Evolutionary conservation across 352 stramenopile species (phyloP).

Genomic region (Plasmopara viticola): DNA sequence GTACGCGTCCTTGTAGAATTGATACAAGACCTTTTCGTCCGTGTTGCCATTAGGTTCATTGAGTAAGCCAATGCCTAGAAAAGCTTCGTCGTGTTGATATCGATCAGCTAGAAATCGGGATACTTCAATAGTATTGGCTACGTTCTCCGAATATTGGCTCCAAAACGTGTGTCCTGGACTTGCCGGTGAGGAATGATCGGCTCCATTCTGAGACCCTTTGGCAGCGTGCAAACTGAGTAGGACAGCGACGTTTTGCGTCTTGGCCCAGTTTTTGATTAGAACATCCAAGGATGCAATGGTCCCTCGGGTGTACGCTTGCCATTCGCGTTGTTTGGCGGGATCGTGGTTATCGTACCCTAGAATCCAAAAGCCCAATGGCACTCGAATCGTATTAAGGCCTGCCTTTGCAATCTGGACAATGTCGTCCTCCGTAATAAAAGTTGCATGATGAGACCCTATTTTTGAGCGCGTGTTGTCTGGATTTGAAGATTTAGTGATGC

Average conservation of each 20-base stretch:
- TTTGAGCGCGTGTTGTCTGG: slow-evolving; percentile 30
- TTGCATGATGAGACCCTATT: slow-evolving; percentile 45
- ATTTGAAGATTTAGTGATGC: slow-evolving; percentile 42
- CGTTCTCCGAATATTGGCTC: slow-evolving; percentile 56
- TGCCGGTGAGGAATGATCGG: slow-evolving; percentile 33
- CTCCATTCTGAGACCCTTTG: slow-evolving; percentile 53
- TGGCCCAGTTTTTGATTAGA: slow-evolving; percentile 40
- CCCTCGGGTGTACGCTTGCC: slow-evolving; percentile 30
- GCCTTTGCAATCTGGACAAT: slow-evolving; percentile 39
- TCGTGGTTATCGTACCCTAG: slow-evolving; percentile 34
- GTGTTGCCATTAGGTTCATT: slow-evolving; percentile 60
- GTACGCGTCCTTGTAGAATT: slow-evolving; percentile 77
- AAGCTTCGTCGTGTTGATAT: slow-evolving; percentile 59
- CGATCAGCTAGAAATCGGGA: slow-evolving; percentile 48
- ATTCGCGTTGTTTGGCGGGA: slow-evolving; percentile 27
- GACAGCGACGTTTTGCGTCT: slow-evolving; percentile 47
- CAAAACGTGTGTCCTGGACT: slow-evolving; percentile 38
- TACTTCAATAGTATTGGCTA: slow-evolving; percentile 46
- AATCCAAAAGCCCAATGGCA: slow-evolving; percentile 61
- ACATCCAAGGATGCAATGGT: slow-evolving; percentile 40
- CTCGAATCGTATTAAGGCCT: slow-evolving; percentile 51
- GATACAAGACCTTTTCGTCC: slow-evolving; percentile 40
- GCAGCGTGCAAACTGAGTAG: slow-evolving; percentile 44
- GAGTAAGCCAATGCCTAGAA: slow-evolving; percentile 62
- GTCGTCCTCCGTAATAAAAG: slow-evolving; percentile 64